A percentile compares a stretch with the other conserved stretches of the same genome.
These are phyloP conservation scores for Mortierella sp. DNA, from an alignment of 371 early-diverging fungal species.

Conservation along the genomic window DNA sequence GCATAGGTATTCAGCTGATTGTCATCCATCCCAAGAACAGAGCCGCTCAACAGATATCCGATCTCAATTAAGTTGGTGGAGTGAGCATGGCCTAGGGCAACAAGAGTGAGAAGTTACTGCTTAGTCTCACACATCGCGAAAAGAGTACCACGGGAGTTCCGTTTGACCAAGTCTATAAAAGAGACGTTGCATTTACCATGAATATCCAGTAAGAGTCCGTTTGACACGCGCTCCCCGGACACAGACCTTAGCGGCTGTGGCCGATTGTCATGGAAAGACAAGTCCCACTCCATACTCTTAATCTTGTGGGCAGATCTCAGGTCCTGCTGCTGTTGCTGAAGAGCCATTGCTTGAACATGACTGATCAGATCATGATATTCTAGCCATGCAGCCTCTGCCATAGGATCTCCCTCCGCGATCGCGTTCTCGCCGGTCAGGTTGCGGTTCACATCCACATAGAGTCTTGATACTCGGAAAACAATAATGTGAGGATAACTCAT, in stretches of 20 bases:
- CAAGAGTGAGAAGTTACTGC: too few species aligned
- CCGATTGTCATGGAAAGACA: too few species aligned
- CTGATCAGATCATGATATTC: conserved; percentile 49
- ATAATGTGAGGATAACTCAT: conserved; percentile 35
- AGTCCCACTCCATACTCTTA: too few species aligned
- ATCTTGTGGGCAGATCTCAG: too few species aligned
- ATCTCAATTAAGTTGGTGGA: conserved; percentile 46
- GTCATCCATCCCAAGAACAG: conserved; percentile 15
- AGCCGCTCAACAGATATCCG: conserved; percentile 31
- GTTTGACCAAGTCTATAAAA: too few species aligned
- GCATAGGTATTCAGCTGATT: conserved; percentile 6
- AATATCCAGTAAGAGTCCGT: conserved; percentile 44
- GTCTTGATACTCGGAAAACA: conserved; percentile 29
- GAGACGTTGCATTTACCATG: conserved; percentile 26
- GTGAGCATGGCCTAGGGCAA: conserved; percentile 33
- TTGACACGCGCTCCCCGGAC: too few species aligned
- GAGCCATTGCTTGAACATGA: conserved; percentile 26
- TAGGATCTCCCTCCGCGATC: conserved; percentile 22
- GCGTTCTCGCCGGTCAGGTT: conserved; percentile 37
- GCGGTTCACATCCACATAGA: conserved; percentile 46
- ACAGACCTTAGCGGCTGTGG: too few species aligned
- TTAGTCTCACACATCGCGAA: too few species aligned
- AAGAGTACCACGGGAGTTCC: too few species aligned
- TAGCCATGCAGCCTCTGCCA: conserved; percentile 36
- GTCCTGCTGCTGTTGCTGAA: conserved; percentile 10